phyloP scores from a whole-genome alignment of 306 rosid genomes.

The Calophaca sinica region DNA sequence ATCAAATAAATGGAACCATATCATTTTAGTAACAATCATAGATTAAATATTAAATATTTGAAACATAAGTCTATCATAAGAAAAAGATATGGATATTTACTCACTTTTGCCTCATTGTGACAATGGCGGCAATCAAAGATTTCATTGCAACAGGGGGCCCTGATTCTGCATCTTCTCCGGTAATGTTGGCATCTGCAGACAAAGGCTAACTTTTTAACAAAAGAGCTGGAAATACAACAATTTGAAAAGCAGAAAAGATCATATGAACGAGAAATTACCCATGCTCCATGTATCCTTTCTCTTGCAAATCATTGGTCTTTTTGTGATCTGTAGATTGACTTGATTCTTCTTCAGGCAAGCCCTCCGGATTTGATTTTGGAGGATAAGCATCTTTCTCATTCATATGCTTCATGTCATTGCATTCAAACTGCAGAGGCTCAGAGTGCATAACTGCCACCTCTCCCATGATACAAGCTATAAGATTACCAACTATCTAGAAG shows the following conservation, averaged over 20 bases:
- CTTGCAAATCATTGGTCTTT: slow-evolving; percentile 44
- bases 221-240: not conserved
- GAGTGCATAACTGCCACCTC: slow-evolving; percentile 63
- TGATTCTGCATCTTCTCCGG: slow-evolving; percentile 70
- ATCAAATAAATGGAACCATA: slow-evolving; percentile 4
- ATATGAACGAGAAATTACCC: slow-evolving; percentile 60
- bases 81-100: slow-evolving; percentile 11
- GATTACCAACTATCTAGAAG: slow-evolving; percentile 55
- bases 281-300: slow-evolving; percentile 67
- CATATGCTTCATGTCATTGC: slow-evolving; percentile 52
- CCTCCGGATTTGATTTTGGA: slow-evolving; percentile 47
- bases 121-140: slow-evolving; percentile 85
- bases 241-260: not conserved
- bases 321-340: slow-evolving; percentile 35
- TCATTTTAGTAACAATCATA: not conserved
- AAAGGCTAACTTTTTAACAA: slow-evolving; percentile 25
- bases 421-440: slow-evolving; percentile 54
- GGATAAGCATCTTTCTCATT: slow-evolving; percentile 43
- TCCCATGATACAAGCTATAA: slow-evolving; percentile 54
- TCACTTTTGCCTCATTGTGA: slow-evolving; percentile 69
- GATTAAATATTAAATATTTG: not conserved
- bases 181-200: slow-evolving; percentile 83
- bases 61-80: not conserved
- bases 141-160: slow-evolving; percentile 95
- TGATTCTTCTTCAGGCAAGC: slow-evolving; percentile 51